phyloP scores from a whole-genome alignment of 2,329 filamentous ascomycete genomes.

The Torrubiella hemipterigena region DNA sequence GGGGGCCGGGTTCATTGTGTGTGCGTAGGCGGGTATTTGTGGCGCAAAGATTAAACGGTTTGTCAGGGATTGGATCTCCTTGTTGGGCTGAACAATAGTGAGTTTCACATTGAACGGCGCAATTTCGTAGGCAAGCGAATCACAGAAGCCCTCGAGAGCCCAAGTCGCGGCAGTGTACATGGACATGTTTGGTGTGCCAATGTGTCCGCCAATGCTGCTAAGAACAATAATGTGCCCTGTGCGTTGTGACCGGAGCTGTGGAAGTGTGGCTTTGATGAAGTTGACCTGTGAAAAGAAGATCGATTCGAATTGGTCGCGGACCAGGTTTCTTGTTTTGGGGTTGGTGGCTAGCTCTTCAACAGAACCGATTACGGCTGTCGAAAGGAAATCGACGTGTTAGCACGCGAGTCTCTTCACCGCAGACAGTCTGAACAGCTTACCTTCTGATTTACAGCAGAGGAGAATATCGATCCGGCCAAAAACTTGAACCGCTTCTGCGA shows the following conservation, averaged over 20 bases:
- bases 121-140: slow-evolving; percentile 90
- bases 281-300: slow-evolving; percentile 96
- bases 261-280: slow-evolving; percentile 80
- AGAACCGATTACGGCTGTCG: slow-evolving; percentile 67
- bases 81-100: slow-evolving; percentile 89
- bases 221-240: slow-evolving; percentile 85
- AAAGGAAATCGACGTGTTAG: slow-evolving; percentile 7
- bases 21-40: slow-evolving; percentile 45
- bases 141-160: slow-evolving; percentile 92
- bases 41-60: slow-evolving; percentile 81
- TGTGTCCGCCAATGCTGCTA: slow-evolving; percentile 81
- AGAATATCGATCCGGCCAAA: slow-evolving; percentile 87
- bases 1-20: slow-evolving; percentile 47
- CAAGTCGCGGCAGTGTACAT: slow-evolving; percentile 89
- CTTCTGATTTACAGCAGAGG: slow-evolving; percentile 79
- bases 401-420: neutral
- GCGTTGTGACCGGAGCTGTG: slow-evolving; percentile 64
- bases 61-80: slow-evolving; percentile 79
- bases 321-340: slow-evolving; percentile 60
- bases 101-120: slow-evolving; percentile 95
- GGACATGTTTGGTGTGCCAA: slow-evolving; percentile 82
- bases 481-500: slow-evolving; percentile 72
- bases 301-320: slow-evolving; percentile 84
- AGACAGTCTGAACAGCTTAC: slow-evolving; percentile 27
- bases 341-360: slow-evolving; percentile 79